A percentile compares a stretch with the other conserved stretches of the same genome.
Evolutionary conservation across 177 flowering plant genomes (phyloP).

Genomic region (Tripterygium wilfordii): DNA sequence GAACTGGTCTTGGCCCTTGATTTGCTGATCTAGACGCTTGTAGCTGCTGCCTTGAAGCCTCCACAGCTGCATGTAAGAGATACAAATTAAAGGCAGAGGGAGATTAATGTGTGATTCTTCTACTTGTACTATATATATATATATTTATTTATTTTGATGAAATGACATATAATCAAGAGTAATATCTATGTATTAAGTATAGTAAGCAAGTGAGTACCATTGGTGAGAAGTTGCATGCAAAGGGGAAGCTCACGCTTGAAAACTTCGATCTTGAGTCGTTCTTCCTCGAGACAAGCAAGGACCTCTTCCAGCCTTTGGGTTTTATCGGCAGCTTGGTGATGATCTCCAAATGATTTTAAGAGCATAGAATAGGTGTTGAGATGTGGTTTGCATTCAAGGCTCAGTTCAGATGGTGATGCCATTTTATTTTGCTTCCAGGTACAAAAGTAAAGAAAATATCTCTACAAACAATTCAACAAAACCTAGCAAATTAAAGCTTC

Average conservation of each 20-base stretch:
- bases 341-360: conserved; percentile 61
- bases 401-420: conserved; percentile 75
- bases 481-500: no score
- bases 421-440: conserved; percentile 17
- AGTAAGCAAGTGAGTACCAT: no score
- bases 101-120: no score
- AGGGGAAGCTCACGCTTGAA: conserved; percentile 91
- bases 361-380: conserved; percentile 70
- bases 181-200: no score
- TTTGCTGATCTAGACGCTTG: conserved; percentile 34
- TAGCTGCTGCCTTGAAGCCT: conserved; percentile 78
- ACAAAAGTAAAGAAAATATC: neutral
- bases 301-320: conserved; percentile 75
- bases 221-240: conserved; percentile 83
- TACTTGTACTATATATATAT: no score
- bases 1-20: conserved; percentile 50
- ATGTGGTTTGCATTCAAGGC: conserved; percentile 67
- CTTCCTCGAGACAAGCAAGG: conserved; percentile 81
- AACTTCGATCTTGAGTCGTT: conserved; percentile 79
- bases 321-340: conserved; percentile 30
- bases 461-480: neutral
- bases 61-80: conserved; percentile 61
- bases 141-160: no score
- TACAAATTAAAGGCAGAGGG: neutral
- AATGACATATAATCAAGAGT: neutral